These are phyloP conservation scores for Phytophthora vignae DNA, from an alignment of 352 stramenopile genomes.

Conservation along the genomic window DNA sequence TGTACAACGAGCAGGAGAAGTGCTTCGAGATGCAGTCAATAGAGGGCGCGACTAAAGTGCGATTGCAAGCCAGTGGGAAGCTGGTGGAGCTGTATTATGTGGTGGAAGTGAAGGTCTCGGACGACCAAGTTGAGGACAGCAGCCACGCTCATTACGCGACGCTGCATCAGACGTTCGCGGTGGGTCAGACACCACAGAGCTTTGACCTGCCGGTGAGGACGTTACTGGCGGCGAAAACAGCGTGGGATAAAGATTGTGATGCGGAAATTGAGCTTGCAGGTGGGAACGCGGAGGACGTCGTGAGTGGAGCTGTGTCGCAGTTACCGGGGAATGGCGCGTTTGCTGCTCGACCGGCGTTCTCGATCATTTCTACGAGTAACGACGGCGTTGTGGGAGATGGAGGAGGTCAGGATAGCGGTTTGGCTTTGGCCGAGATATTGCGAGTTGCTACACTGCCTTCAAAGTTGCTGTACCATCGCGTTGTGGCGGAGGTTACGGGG, in stretches of 20 bases:
- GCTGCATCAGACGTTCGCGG: constrained; percentile 53
- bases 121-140: constrained; percentile 21
- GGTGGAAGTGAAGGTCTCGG: constrained; percentile 43
- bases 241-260: constrained; percentile 28
- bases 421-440: constrained; percentile 50
- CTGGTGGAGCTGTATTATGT: constrained; percentile 51
- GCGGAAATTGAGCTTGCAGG: constrained; percentile 37
- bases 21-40: constrained; percentile 73
- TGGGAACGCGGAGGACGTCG: constrained; percentile 3
- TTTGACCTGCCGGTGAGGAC: constrained; percentile 54
- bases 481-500: constrained; percentile 46
- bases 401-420: constrained; percentile 6
- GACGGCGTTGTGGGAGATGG: constrained; percentile 9
- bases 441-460: constrained; percentile 52
- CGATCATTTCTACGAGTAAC: constrained; percentile 41
- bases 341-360: constrained; percentile 54
- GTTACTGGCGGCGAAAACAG: constrained; percentile 41
- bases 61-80: constrained; percentile 42
- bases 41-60: constrained; percentile 62
- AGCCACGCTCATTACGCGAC: constrained; percentile 48
- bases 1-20: constrained; percentile 42
- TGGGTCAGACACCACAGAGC: constrained; percentile 35
- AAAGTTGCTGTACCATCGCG: constrained; percentile 45
- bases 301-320: constrained; percentile 15
- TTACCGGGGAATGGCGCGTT: constrained; percentile 58